A percentile compares a stretch with the other conserved stretches of the same genome.
phyloP scores from a whole-genome alignment of 257 asterid genomes.

The Scutellaria minor region DNA sequence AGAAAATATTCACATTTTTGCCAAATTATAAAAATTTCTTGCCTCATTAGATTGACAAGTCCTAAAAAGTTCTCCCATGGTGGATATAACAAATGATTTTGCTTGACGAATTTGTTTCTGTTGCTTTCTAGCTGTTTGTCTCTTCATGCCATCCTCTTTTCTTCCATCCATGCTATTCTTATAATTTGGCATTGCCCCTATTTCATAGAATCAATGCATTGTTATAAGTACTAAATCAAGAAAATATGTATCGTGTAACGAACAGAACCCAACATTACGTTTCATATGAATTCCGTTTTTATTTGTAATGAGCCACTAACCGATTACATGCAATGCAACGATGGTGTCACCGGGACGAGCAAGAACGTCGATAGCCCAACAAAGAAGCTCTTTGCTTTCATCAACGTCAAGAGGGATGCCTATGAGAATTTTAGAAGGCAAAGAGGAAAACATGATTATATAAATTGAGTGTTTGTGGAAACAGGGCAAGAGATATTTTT shows the following conservation, averaged over 20 bases:
- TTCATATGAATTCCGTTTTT: too few relatives aligned
- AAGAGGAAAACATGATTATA: constrained; percentile 43
- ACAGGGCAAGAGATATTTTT: constrained; percentile 4
- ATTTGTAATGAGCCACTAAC: constrained; percentile 40
- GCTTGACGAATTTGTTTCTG: constrained; percentile 71
- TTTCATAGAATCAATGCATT: neutral
- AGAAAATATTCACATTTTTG: too few relatives aligned
- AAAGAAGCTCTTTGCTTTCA: constrained; percentile 60
- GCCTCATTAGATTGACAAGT: constrained; percentile 69
- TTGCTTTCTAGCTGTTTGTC: constrained; percentile 46
- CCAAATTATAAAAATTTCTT: neutral
- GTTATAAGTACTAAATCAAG: neutral
- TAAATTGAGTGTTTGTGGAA: neutral
- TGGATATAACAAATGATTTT: constrained; percentile 70
- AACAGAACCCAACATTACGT: too few relatives aligned
- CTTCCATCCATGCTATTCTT: constrained; percentile 36
- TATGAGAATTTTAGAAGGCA: constrained; percentile 61
- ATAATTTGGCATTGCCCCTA: constrained; percentile 50
- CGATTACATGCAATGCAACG: constrained; percentile 70
- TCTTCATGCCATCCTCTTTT: constrained; percentile 46
- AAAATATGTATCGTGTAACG: too few relatives aligned
- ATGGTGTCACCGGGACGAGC: constrained; percentile 74
- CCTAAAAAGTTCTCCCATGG: constrained; percentile 65
- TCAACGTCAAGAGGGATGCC: constrained; percentile 68
- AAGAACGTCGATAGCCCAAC: constrained; percentile 60